Evolutionary conservation across 345 rosid species (phyloP), one percentile per base, ranked within the genome.

Genomic region (Anacardium occidentale): DNA sequence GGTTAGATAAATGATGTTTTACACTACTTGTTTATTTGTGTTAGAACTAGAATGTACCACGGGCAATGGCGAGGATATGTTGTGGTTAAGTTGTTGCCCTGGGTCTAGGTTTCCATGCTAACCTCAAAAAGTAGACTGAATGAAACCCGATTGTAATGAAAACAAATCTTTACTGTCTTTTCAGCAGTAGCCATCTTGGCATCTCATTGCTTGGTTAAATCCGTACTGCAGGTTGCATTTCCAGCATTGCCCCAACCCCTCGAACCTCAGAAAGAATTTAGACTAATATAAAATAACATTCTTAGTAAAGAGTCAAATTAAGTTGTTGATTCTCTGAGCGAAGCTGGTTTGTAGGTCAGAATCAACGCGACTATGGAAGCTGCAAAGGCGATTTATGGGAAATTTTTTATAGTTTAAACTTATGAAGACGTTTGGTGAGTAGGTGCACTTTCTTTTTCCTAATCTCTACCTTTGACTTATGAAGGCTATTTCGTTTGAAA

Each of bases 51-150:
- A 79, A 81, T 79, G 82, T 79, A 76, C 63, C 67, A 52, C 0
- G 76, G 85, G 78, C 72, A 62, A 74, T 76, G 85, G 90, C 78
- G 79, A 59, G 82, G 69, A 67, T 79, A 75, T 82, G 77, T 82
- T 85, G 86, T 85, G 83, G 85, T 81, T 76, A 81, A 59, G 79
- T 85, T 82, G 68, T 77, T 58, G 72, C 82, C 85, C 66, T 76
- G 63, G 79, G 71, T 77, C 66, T 85, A 81, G 78, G 81, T 58
- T 64, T 73, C 57, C 62, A 69, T 73, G 82, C 85, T 80, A 77
- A 75, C 84, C 76, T 68, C 47, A 40, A 29, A 75, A 45, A 37
- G 68, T 75, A 53, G 69, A 73, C 59, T 29, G 62, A 77, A 77
- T 68, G 78, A 70, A 75, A 56, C 50, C 22, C 24, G 75, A 54